Conservation (phyloP, 2,329 filamentous ascomycete species). For the Arthrobotrys iridis region DNA sequence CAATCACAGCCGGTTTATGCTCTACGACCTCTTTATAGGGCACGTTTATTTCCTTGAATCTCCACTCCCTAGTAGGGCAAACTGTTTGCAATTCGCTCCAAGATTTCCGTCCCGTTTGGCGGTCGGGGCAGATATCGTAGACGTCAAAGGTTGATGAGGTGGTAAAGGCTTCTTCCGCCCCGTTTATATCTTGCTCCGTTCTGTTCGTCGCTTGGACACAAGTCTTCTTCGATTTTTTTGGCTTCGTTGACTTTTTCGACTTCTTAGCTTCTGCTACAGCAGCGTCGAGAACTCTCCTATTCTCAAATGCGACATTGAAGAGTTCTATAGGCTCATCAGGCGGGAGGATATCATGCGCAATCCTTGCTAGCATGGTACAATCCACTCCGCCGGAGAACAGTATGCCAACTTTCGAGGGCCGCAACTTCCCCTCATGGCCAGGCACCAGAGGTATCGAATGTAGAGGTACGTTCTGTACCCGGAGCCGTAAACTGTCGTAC, state of each 20-base stretch:
- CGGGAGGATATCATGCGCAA: constrained; percentile 80
- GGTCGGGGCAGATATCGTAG: constrained; percentile 89
- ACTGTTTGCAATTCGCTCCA: constrained; percentile 75
- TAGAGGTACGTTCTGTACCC: constrained; percentile 72
- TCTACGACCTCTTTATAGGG: constrained; percentile 78
- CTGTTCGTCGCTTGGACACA: constrained; percentile 52
- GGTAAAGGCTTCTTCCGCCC: constrained; percentile 54
- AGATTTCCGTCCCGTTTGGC: constrained; percentile 83
- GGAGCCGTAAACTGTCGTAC: constrained; percentile 70
- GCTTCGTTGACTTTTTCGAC: constrained; percentile 56
- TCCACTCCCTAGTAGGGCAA: constrained; percentile 79
- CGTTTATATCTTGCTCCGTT: constrained; percentile 38
- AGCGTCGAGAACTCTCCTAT: constrained; percentile 76
- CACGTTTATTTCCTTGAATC: constrained; percentile 84
- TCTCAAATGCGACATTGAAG: constrained; percentile 96
- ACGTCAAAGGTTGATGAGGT: constrained; percentile 29
- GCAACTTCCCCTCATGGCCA: constrained; percentile 58
- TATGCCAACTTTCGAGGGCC: constrained; percentile 72
- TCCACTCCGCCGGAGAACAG: constrained; percentile 95
- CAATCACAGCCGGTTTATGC: constrained; percentile 75
- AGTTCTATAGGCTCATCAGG: constrained; percentile 78
- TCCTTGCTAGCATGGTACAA: constrained; percentile 84
- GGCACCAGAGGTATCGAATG: constrained; percentile 56
- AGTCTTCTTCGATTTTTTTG: constrained; percentile 55
- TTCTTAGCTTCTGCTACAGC: constrained; percentile 62